Percentiles rank a stretch among this genome's conserved stretches.
Evolutionary conservation across 257 asterid species (phyloP).

Genomic region (Solanum gandarillasii): DNA sequence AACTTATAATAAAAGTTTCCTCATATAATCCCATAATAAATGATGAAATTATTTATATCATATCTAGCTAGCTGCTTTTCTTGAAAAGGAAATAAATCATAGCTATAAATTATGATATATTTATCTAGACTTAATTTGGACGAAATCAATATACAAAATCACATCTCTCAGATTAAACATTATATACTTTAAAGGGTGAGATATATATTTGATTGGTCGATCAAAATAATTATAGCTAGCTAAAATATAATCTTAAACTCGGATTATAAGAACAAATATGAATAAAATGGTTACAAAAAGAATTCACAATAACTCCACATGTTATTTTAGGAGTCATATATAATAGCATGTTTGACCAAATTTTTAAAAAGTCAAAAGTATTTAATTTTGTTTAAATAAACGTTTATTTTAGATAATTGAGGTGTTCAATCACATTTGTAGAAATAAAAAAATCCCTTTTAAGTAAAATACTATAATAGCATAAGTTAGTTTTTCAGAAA

Average conservation of each 20-base stretch:
- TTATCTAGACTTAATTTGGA: neutral
- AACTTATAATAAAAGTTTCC: neutral
- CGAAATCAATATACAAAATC: neutral
- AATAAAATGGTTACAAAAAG: neutral
- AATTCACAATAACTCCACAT: neutral
- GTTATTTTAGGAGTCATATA: neutral
- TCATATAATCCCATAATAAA: neutral
- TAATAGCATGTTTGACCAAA: neutral
- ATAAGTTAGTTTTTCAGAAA: neutral
- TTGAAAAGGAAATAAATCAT: neutral
- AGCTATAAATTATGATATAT: neutral
- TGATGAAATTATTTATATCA: neutral
- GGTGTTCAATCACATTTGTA: no score
- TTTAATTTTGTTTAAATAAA: no score
- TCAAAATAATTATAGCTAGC: neutral
- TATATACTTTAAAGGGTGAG: neutral
- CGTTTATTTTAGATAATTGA: no score
- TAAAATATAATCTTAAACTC: no score
- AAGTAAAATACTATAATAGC: no score
- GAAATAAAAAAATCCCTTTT: no score
- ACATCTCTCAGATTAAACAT: neutral
- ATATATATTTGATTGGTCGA: neutral
- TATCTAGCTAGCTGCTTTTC: neutral
- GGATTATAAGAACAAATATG: no score
- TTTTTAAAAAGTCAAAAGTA: neutral